A percentile compares a stretch with the other conserved stretches of the same genome.
Conservation (phyloP, 2,329 filamentous ascomycete genomes). For the Allantophomopsis cytisporea region DNA sequence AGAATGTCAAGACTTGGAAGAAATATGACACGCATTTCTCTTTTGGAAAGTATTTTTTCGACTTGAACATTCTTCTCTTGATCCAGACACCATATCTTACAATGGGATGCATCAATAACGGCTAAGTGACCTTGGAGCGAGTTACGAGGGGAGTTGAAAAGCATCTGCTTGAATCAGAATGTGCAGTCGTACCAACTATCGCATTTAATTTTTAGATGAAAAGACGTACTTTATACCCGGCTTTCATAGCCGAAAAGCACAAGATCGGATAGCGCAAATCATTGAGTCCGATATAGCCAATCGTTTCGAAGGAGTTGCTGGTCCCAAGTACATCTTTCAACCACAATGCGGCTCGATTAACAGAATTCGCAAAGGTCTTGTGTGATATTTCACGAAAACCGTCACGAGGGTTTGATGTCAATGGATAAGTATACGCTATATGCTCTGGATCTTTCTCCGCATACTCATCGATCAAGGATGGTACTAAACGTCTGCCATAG, state of each 20-base stretch:
- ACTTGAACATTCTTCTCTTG: not conserved
- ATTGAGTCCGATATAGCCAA: not conserved
- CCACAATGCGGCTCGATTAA: slow-evolving; percentile 1
- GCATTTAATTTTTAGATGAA: too few species aligned
- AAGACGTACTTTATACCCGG: not conserved
- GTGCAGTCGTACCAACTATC: too few species aligned
- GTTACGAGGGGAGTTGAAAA: slow-evolving; percentile 1
- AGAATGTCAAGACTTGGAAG: not conserved
- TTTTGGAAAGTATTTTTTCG: not conserved
- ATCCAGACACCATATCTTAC: not conserved
- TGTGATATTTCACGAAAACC: not conserved
- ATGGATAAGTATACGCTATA: not conserved
- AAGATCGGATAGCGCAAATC: slow-evolving; percentile 1
- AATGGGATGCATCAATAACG: not conserved
- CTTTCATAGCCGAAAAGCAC: not conserved
- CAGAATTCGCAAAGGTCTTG: not conserved
- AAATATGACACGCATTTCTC: not conserved
- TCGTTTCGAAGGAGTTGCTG: not conserved
- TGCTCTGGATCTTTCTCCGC: slow-evolving; percentile 1
- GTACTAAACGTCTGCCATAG: not conserved
- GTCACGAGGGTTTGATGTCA: not conserved
- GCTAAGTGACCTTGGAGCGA: not conserved
- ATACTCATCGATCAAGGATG: not conserved
- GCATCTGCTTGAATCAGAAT: not conserved
- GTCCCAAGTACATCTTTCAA: not conserved